Evolutionary conservation across 2,329 filamentous ascomycete genomes (phyloP).

Genomic region (Aureobasidium lini): DNA sequence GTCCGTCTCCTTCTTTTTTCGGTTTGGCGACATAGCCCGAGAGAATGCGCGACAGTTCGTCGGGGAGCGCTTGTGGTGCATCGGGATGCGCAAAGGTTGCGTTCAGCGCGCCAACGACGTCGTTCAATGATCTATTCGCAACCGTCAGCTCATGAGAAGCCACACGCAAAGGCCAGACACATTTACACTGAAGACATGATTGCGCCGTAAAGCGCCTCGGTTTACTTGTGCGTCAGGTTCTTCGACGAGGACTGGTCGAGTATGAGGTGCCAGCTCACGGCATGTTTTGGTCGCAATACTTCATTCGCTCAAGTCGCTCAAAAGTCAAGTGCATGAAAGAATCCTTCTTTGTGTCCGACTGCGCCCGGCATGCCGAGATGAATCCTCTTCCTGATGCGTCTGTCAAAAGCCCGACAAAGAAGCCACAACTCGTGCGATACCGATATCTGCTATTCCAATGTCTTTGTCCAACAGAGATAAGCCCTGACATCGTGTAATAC

Average conservation of each 20-base stretch:
- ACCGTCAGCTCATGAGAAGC: not conserved
- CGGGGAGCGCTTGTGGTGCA: constrained; percentile 50
- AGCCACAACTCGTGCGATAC: not conserved
- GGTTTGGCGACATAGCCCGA: constrained; percentile 62
- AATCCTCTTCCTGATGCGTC: not conserved
- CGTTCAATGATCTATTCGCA: constrained; percentile 36
- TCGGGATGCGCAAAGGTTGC: constrained; percentile 31
- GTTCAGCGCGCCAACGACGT: constrained; percentile 36
- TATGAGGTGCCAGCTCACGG: not conserved
- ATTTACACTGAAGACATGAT: constrained; percentile 15
- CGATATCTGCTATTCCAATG: not conserved
- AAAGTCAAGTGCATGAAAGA: not conserved
- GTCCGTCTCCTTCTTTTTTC: constrained; percentile 57
- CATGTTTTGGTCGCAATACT: not conserved
- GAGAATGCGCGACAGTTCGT: constrained; percentile 55
- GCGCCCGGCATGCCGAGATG: not conserved
- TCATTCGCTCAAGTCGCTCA: not conserved
- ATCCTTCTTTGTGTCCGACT: constrained; percentile 2
- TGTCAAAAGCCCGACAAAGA: not conserved
- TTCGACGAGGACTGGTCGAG: not conserved
- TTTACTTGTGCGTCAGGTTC: not conserved
- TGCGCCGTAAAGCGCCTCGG: not conserved
- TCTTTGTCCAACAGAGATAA: constrained; percentile 1
- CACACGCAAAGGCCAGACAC: not conserved
- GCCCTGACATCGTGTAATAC: not conserved